Base-by-base conservation (phyloP, 2,329 filamentous ascomycete species). In the Cercospora zeina region DNA sequence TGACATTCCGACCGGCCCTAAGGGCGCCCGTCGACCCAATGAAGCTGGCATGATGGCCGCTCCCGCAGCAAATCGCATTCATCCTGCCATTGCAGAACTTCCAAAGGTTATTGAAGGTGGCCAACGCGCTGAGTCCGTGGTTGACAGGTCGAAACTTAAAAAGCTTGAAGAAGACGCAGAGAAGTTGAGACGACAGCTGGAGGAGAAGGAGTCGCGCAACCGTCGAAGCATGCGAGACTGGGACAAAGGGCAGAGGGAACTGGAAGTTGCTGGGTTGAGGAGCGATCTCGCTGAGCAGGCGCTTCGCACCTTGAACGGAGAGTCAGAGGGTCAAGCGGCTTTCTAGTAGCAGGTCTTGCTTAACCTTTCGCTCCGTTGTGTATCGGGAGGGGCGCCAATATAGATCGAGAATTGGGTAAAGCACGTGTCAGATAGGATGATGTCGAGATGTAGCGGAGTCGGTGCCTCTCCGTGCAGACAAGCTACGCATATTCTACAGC, bases 151-250 rank as follows among this genome's bases (percentile, higher is more conserved):
- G 49, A 78, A 77, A 62, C 71, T 81, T 8, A 66, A 73, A 53
- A 80, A 78, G 68, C 67, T 82, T 11, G 78, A 81, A 62, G 77
- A 81, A 9, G 80, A 82, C 54, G 76, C 79, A 1, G 75, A 78
- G 62, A 78, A 74, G 67, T 63, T 82, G 63, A 70, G 80, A 24
- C 73, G 77, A 62, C 63, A 73, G 64, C 81, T 82, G 58, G 79
- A 79, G 42, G 78, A 77, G 64, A 80, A 78, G 67, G 78, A 82
- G 65, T 71, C 72, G 30, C 73, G 73, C 58, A 81, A 79, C 66
- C 68, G 80, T 39, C 75, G 76, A 63, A 72, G 71, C 21, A 62
- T 80, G 58, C 70, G 75, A 61, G 80, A 82, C 56, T 82, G 80
- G 80, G 79, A 80, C 49, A 65, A 72, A 6, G 64, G 80, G 62